These are phyloP conservation scores for Trichoderma sp. DNA, from an alignment of 2,329 filamentous ascomycete genomes.

Conservation along the genomic window DNA sequence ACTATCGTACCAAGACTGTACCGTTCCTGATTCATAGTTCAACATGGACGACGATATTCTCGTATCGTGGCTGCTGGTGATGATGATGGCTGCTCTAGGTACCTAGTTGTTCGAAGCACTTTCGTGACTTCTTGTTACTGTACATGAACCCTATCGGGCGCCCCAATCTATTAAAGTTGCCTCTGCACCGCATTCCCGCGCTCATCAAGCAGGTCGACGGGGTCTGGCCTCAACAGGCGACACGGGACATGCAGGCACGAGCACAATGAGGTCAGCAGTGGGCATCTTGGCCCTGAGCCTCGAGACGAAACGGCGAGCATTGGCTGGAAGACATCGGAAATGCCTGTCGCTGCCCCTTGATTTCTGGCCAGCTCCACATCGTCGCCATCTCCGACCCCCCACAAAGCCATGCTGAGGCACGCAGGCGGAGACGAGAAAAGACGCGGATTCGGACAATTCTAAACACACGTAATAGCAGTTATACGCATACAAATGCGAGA, in stretches of 20 bases:
- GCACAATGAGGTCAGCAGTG: constrained; percentile 26
- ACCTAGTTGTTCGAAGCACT: no score
- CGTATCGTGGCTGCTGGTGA: no score
- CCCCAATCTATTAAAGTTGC: no score
- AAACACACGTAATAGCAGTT: no score
- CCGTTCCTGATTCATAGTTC: neutral
- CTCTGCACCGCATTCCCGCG: neutral
- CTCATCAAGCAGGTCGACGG: neutral
- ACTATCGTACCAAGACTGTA: neutral
- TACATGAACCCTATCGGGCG: no score
- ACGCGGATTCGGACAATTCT: no score
- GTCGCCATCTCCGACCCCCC: constrained; percentile 26
- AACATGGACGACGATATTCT: no score
- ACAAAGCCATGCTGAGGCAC: constrained; percentile 27
- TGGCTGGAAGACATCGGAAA: constrained; percentile 14
- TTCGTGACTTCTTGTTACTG: no score
- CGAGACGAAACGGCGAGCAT: constrained; percentile 17
- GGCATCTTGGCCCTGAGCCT: constrained; percentile 12
- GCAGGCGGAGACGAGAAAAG: neutral
- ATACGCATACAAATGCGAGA: no score
- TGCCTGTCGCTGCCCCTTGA: constrained; percentile 30
- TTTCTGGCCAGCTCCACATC: constrained; percentile 29
- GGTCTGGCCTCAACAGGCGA: neutral
- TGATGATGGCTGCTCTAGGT: no score
- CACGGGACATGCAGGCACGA: constrained; percentile 19